Evolutionary conservation across 495 filamentous ascomycete genomes (phyloP).

Genomic region (Penicillium roqueforti): DNA sequence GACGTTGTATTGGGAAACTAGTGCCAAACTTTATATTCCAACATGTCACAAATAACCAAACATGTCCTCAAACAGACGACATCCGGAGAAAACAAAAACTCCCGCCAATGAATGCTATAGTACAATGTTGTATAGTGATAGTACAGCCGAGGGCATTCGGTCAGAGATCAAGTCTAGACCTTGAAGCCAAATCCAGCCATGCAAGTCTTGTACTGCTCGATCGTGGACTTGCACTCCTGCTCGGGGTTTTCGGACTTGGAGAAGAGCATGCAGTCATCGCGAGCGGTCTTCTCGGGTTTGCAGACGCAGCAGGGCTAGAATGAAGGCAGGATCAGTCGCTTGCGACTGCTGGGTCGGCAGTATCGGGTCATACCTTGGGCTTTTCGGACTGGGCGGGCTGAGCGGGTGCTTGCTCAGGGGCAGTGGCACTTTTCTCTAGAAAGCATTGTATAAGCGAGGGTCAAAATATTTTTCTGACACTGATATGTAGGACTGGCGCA

Average conservation of each 20-base stretch:
- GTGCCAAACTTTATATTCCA: not conserved
- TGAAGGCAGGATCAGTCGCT: not conserved
- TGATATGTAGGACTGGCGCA: constrained; percentile 11
- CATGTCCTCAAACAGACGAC: constrained; percentile 4
- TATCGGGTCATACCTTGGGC: constrained; percentile 48
- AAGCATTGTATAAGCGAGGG: constrained; percentile 6
- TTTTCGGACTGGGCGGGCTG: constrained; percentile 41
- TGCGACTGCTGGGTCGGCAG: not conserved
- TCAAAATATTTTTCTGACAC: not conserved
- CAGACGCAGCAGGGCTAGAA: constrained; percentile 91
- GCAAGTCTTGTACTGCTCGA: constrained; percentile 83
- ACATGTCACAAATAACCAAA: not conserved
- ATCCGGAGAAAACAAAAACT: constrained; percentile 20
- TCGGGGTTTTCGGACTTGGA: constrained; percentile 68
- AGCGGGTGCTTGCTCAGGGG: constrained; percentile 25
- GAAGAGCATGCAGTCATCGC: constrained; percentile 99
- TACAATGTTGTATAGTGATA: constrained; percentile 21
- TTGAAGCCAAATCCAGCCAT: constrained; percentile 95
- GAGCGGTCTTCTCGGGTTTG: constrained; percentile 84
- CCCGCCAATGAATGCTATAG: constrained; percentile 24
- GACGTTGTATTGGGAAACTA: constrained; percentile 12
- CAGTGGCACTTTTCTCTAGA: constrained; percentile 24
- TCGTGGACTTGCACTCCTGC: constrained; percentile 73
- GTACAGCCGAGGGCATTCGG: constrained; percentile 7
- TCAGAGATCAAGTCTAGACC: constrained; percentile 39